Evolutionary conservation across 2,329 filamentous ascomycete species (phyloP).

Genomic region (Scolecobasidium constrictum): DNA sequence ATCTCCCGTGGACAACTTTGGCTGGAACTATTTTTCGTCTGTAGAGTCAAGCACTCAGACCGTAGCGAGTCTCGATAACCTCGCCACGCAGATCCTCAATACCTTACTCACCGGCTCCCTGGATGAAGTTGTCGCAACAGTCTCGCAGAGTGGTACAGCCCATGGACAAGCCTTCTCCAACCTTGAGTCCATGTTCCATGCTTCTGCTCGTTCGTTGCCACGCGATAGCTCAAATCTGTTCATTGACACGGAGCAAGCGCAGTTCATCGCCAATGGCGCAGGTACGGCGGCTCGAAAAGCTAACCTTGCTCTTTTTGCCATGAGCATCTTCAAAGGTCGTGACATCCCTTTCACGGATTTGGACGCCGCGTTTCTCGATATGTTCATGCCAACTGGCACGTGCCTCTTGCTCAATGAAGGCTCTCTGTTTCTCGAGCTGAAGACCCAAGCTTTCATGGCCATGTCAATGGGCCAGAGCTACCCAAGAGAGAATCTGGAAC

Average conservation of each 20-base stretch:
- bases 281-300: constrained; percentile 35
- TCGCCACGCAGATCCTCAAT: constrained; percentile 9
- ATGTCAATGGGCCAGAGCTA: constrained; percentile 46
- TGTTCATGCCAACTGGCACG: constrained; percentile 49
- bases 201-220: constrained; percentile 4
- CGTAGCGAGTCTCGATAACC: constrained; percentile 9
- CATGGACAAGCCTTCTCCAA: constrained; percentile 10
- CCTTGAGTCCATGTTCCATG: constrained; percentile 10
- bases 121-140: constrained; percentile 5
- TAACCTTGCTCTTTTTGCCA: constrained; percentile 55
- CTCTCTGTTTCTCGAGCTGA: constrained; percentile 51
- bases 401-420: constrained; percentile 49
- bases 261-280: background rate
- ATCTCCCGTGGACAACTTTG: constrained; percentile 9
- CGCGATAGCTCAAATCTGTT: constrained; percentile 2
- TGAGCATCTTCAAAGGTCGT: constrained; percentile 51
- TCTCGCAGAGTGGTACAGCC: background rate
- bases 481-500: constrained; percentile 44
- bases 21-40: constrained; percentile 6
- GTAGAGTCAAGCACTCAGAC: background rate
- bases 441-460: constrained; percentile 57
- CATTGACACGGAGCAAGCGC: background rate
- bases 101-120: constrained; percentile 5
- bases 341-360: constrained; percentile 54
- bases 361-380: constrained; percentile 52